Conservation (phyloP, 179 eudicot genomes). For the Drosera spatulata region DNA sequence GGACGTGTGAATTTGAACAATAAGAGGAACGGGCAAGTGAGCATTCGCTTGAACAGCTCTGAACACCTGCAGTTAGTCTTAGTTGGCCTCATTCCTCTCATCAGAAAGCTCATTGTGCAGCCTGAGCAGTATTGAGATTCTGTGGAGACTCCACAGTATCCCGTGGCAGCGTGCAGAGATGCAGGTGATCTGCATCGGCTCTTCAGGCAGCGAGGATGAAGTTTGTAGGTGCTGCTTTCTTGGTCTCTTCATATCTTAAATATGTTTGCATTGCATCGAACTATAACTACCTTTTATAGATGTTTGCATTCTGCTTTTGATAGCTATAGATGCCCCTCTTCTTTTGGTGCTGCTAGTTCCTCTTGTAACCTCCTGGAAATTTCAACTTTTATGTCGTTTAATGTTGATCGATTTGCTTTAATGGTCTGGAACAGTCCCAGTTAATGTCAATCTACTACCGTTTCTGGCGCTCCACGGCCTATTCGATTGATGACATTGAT, state of each 20-base stretch:
- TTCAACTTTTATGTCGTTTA: no score
- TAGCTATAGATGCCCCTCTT: background rate
- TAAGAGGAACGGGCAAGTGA: constrained; percentile 70
- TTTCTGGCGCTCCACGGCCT: no score
- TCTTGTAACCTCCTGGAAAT: no score
- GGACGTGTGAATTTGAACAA: constrained; percentile 77
- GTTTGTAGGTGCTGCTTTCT: background rate
- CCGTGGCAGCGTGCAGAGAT: background rate
- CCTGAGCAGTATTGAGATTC: constrained; percentile 10
- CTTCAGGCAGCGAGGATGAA: background rate
- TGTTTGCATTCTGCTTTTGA: background rate
- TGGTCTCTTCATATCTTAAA: background rate
- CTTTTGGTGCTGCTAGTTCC: background rate
- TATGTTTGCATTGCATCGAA: background rate
- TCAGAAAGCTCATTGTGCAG: constrained; percentile 35
- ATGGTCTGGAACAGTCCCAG: no score
- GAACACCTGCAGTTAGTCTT: constrained; percentile 82
- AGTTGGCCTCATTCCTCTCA: constrained; percentile 58
- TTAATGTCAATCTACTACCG: no score
- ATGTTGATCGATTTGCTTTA: no score
- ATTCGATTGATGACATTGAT: no score
- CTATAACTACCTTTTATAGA: background rate
- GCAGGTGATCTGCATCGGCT: background rate
- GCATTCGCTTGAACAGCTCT: constrained; percentile 73
- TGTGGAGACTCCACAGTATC: background rate